phyloP scores from a whole-genome alignment of 192 early-diverging fungal species.

The Diversispora eburnea region DNA sequence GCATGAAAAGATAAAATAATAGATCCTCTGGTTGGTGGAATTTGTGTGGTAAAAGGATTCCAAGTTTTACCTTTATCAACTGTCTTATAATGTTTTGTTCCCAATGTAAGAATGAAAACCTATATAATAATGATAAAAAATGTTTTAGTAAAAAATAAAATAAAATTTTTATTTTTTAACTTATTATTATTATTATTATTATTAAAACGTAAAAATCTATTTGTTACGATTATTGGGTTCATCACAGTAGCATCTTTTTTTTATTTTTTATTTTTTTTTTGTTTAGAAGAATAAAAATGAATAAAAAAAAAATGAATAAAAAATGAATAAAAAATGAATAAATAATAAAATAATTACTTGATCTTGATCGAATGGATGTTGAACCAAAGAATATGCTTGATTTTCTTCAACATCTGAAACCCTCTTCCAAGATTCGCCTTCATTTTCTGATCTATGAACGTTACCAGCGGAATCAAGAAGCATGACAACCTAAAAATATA shows the following conservation, averaged over 20 bases:
- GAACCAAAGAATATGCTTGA: conserved; percentile 46
- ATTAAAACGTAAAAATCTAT: too few species aligned
- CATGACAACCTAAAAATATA: too few species aligned
- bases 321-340: neutral
- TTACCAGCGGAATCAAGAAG: too few species aligned
- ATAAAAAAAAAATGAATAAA: conserved; percentile 4
- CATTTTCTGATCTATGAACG: too few species aligned
- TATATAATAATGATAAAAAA: conserved; percentile 29
- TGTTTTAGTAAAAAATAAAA: too few species aligned
- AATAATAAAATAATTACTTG: conserved; percentile 41
- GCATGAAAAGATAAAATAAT: conserved; percentile 66
- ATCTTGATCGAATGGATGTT: conserved; percentile 63
- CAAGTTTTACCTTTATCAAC: conserved; percentile 56
- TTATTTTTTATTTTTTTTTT: too few species aligned
- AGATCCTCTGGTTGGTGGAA: conserved; percentile 33
- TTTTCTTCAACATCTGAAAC: conserved; percentile 39
- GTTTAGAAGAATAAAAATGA: neutral
- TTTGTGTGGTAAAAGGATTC: conserved; percentile 48
- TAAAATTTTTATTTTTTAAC: too few species aligned
- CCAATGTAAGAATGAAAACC: conserved; percentile 54
- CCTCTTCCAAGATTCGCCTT: too few species aligned
- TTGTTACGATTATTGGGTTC: too few species aligned
- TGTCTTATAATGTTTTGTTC: conserved; percentile 57
- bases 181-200: too few species aligned
- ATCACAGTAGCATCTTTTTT: too few species aligned